A percentile compares a stretch with the other conserved stretches of the same genome.
Evolutionary conservation across 2,329 filamentous ascomycete species (phyloP).

Genomic region (Sclerotinia sclerotiorum): DNA sequence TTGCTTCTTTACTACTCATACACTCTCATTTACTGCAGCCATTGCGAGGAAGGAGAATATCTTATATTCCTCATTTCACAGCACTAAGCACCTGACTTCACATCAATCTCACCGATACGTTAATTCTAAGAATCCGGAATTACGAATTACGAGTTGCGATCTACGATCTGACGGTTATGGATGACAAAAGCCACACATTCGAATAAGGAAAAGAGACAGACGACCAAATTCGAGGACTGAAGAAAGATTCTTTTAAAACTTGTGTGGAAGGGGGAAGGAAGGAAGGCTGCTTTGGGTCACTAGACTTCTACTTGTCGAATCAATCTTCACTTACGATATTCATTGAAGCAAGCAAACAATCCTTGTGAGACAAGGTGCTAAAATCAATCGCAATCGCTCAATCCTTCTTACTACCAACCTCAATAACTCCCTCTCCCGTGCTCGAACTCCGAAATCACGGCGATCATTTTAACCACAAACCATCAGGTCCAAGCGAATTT

Average conservation of each 20-base stretch:
- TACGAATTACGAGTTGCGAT: neutral
- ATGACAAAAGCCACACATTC: neutral
- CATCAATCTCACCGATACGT: constrained; percentile 6
- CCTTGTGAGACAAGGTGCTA: constrained; percentile 11
- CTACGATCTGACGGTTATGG: neutral
- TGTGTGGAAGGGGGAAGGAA: neutral
- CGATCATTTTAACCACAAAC: constrained; percentile 10
- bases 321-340: neutral
- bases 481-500: constrained; percentile 8
- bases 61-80: neutral
- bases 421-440: constrained; percentile 10
- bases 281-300: neutral
- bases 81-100: neutral
- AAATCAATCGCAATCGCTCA: constrained; percentile 20
- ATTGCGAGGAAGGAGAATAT: neutral
- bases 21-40: neutral
- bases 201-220: constrained; percentile 1
- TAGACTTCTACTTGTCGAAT: constrained; percentile 11
- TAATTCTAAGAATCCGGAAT: neutral
- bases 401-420: constrained; percentile 12
- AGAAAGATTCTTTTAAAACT: neutral
- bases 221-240: neutral
- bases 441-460: constrained; percentile 16
- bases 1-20: neutral
- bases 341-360: constrained; percentile 5